Percentiles rank a stretch among this genome's conserved stretches.
Evolutionary conservation across 345 rosid genomes (phyloP).

Genomic region (Eucalyptus coolabah): DNA sequence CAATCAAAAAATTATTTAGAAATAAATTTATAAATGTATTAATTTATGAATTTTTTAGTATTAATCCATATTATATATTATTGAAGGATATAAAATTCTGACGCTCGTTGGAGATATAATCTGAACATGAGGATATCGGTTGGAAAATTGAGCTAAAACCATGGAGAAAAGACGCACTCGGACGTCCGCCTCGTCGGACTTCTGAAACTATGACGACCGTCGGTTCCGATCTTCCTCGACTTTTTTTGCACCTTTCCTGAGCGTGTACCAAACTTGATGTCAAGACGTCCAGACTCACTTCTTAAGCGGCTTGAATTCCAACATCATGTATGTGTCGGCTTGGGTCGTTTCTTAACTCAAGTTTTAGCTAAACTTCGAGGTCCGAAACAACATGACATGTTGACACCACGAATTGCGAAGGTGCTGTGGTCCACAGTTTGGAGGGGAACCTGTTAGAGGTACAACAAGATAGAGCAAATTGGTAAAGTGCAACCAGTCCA

Average conservation of each 20-base stretch:
- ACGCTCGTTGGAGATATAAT: accelerated
- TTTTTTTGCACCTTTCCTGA: not conserved
- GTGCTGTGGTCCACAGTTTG: not conserved
- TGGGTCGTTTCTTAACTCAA: not conserved
- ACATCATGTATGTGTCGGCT: not conserved
- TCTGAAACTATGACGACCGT: not conserved
- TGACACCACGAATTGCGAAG: not conserved
- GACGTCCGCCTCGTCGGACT: accelerated
- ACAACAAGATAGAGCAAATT: not conserved
- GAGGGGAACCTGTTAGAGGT: not conserved
- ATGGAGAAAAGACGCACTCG: not conserved
- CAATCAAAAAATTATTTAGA: accelerated
- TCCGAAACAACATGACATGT: not conserved
- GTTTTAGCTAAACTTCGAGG: not conserved
- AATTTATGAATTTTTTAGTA: accelerated
- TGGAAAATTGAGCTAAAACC: not conserved
- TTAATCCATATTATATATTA: accelerated
- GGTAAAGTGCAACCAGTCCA: not conserved
- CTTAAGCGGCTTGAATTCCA: not conserved
- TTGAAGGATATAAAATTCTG: accelerated
- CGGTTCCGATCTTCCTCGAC: not conserved
- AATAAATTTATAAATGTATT: accelerated
- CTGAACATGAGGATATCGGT: not conserved
- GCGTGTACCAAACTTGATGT: not conserved
- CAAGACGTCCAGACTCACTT: not conserved